Evolutionary conservation across 2,329 filamentous ascomycete species (phyloP), one percentile per base, ranked within the genome.

Genomic region (Fonsecaea pugnacius): DNA sequence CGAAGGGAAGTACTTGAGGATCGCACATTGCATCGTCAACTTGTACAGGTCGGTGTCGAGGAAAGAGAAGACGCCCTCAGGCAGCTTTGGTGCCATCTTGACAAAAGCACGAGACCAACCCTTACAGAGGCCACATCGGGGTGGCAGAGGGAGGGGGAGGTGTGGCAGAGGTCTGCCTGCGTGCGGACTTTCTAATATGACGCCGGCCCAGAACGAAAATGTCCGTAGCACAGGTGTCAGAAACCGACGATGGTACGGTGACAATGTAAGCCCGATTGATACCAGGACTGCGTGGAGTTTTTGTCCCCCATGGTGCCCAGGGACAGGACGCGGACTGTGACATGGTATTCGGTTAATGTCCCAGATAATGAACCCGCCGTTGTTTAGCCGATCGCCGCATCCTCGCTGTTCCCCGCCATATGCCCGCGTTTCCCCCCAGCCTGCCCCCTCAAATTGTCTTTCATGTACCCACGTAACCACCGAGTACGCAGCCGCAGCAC

Each of bases 21-120:
- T 89, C 67, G 92, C 92, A 75, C 91, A 96, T 89, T 99, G 95
- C 95, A 99, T 99, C 21, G 95, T 99, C 78, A 99, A 80, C 79
- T 99, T 99, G 85, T 97, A 99, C 66, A 99, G 78, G 76, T 90
- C 87, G 16, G 90, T 94, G 74, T 95, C 91, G 60, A 95, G 83
- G 74, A 95, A 89, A 73, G 91, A 94, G 73, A 88, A 90, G 74
- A 94, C 87, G 58, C 91, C 91, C 78, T 91, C 90, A 4, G 90
- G 88, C 57, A 62, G 32, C 51, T 65, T 60, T 16, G 60, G 35
- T 43, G 65, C 63, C 66, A 68, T 68, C 18, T 65, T 62, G 51
- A 36, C n/a, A 21, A 30, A 30, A 50, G 40, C 21, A 56, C 51
- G 52, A 46, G 58, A 50, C 14, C 59, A 30, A 18, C 27, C 36